Evolutionary conservation across 1,284 basidiomycete species (phyloP), one percentile per base, ranked within the genome.

Genomic region (Sanguinoderma infundibulare): DNA sequence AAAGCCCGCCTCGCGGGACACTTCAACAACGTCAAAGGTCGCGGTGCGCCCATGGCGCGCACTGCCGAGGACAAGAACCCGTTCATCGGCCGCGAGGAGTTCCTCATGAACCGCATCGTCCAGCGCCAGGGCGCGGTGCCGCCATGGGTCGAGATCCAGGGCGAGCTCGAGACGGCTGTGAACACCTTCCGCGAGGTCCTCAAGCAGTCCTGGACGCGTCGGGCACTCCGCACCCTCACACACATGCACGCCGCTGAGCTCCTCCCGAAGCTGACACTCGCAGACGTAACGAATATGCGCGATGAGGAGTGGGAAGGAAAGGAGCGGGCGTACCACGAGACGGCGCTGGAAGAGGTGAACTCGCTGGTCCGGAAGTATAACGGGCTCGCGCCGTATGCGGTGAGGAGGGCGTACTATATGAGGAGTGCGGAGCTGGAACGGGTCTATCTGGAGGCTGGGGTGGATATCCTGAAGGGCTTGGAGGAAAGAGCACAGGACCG

Each of bases 91-190:
- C 79, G 87, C n/a, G 87, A 88, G 70, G 89, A 95, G 72, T 92
- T 90, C 66, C 78, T 96, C 54, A 90, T 96, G 90, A 96, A 96
- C 70, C 85, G 94, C 14, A 95, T 96, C 60, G 85, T 97, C 20
- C 90, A 94, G 69, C 80, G 87, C 39, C 92, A 95, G 69, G 93
- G 92, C 15, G 92, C 91, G 2, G 85, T 89, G 0, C 95, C 95
- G n/a, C 91, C 94, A 2, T 97, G 94, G 94, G 90, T 97, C 3
- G 94, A 96, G 74, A 70, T 95, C 35, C 95, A 96, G 74, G 79
- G 81, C 61, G 83, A 86, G 60, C 74, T 91, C 35, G 86, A 91
- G 57, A 72, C 74, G 1, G 83, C 90, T 0, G 73, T 90, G 5
- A 69, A 67, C 2, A 77, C 83, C 0, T 95, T 95, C 75, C 85